These are phyloP conservation scores for Bisporella sp. DNA, from an alignment of 2,329 filamentous ascomycete species.

Conservation along the genomic window DNA sequence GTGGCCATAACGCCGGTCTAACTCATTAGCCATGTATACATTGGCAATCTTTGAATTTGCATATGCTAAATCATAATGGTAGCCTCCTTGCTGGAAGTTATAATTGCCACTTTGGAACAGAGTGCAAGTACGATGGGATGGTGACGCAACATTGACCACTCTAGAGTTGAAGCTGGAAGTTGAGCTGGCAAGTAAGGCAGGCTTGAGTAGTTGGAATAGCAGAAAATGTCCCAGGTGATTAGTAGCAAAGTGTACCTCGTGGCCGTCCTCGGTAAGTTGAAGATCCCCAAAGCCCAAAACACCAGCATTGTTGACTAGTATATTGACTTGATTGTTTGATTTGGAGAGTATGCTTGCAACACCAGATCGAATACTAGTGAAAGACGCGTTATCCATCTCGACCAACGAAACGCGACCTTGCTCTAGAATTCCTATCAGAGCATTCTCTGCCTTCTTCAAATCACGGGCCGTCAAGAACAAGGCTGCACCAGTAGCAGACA, in stretches of 20 bases:
- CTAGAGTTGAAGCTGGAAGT: constrained; percentile 26
- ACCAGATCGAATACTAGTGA: constrained; percentile 24
- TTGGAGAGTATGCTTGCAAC: constrained; percentile 21
- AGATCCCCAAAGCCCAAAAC: constrained; percentile 17
- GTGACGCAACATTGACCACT: not conserved
- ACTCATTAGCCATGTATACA: constrained; percentile 38
- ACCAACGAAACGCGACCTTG: constrained; percentile 23
- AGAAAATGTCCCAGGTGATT: constrained; percentile 48
- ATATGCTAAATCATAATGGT: constrained; percentile 32
- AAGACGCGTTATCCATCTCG: constrained; percentile 25
- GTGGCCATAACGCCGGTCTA: constrained; percentile 36
- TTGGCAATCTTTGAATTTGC: constrained; percentile 38
- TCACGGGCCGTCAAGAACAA: constrained; percentile 29
- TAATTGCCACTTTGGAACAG: not conserved
- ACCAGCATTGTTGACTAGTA: constrained; percentile 17
- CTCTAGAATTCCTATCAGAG: constrained; percentile 34
- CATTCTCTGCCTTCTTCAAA: constrained; percentile 23
- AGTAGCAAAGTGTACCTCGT: constrained; percentile 42
- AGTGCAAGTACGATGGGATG: not conserved
- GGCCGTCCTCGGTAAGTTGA: constrained; percentile 35
- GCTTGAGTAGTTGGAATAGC: constrained; percentile 41
- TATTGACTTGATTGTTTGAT: constrained; percentile 23
- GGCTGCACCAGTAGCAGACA: constrained; percentile 28
- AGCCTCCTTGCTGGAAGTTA: constrained; percentile 20
- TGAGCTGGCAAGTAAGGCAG: constrained; percentile 32